phyloP scores from a whole-genome alignment of 495 filamentous ascomycete species.

The Paragyromitra xinjiangensis region DNA sequence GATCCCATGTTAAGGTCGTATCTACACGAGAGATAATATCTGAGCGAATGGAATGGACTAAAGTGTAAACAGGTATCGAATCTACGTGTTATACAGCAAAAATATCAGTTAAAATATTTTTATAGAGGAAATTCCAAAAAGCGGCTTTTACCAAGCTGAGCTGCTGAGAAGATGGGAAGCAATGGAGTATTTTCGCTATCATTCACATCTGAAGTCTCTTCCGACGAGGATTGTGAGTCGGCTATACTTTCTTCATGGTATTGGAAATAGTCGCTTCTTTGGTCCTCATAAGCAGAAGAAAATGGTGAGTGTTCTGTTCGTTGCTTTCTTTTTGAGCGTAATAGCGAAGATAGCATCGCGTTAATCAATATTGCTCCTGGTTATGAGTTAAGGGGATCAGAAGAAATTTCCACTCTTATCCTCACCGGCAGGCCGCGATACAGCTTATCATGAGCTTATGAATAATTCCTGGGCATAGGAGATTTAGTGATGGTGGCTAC shows the following conservation, averaged over 20 bases:
- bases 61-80: slow-evolving; percentile 82
- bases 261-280: slow-evolving; percentile 44
- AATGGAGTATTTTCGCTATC: slow-evolving; percentile 68
- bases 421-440: neutral
- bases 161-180: slow-evolving; percentile 83
- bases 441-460: slow-evolving; percentile 29
- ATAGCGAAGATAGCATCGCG: slow-evolving; percentile 63
- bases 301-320: slow-evolving; percentile 63
- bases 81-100: slow-evolving; percentile 61
- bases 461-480: neutral
- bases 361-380: slow-evolving; percentile 24
- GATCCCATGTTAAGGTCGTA: slow-evolving; percentile 93
- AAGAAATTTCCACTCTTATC: slow-evolving; percentile 21
- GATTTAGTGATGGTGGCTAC: neutral
- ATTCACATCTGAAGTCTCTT: slow-evolving; percentile 64
- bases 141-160: slow-evolving; percentile 72
- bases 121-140: neutral
- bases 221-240: slow-evolving; percentile 24
- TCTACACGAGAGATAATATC: slow-evolving; percentile 84
- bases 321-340: slow-evolving; percentile 60
- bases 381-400: slow-evolving; percentile 12
- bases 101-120: slow-evolving; percentile 55
- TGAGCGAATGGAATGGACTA: slow-evolving; percentile 86
- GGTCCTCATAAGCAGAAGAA: slow-evolving; percentile 60
- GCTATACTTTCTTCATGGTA: slow-evolving; percentile 14